A percentile compares a stretch with the other conserved stretches of the same genome.
These are phyloP conservation scores for Podosphaera leucotricha DNA, from an alignment of 2,329 filamentous ascomycete species.

Conservation along the genomic window DNA sequence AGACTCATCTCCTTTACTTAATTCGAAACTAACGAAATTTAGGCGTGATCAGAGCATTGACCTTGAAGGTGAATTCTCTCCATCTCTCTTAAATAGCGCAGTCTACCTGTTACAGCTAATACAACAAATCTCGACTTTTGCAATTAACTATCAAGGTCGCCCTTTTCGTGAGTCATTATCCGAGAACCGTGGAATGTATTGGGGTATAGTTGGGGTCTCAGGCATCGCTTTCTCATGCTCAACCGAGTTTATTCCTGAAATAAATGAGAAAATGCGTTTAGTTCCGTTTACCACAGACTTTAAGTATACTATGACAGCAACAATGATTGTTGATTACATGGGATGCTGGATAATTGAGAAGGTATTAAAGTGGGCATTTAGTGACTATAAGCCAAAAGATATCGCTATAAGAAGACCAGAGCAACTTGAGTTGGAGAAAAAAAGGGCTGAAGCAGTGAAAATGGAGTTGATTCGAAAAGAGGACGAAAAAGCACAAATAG, in stretches of 20 bases:
- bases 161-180: slow-evolving; percentile 91
- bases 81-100: slow-evolving; percentile 84
- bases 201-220: slow-evolving; percentile 73
- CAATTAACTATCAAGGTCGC: slow-evolving; percentile 96
- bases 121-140: slow-evolving; percentile 96
- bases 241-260: slow-evolving; percentile 82
- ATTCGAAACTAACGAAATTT: slow-evolving; percentile 9
- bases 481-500: slow-evolving; percentile 27
- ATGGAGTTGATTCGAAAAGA: slow-evolving; percentile 23
- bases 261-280: slow-evolving; percentile 80
- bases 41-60: slow-evolving; percentile 44
- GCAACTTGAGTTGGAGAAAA: slow-evolving; percentile 55
- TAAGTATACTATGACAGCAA: slow-evolving; percentile 58
- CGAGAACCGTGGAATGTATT: slow-evolving; percentile 87
- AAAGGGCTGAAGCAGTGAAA: slow-evolving; percentile 37
- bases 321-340: slow-evolving; percentile 73
- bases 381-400: slow-evolving; percentile 79
- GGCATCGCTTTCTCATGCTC: slow-evolving; percentile 84
- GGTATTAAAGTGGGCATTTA: slow-evolving; percentile 62
- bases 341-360: slow-evolving; percentile 79
- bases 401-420: slow-evolving; percentile 73
- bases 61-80: slow-evolving; percentile 81
- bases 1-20: background rate
- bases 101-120: slow-evolving; percentile 95
- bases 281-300: slow-evolving; percentile 80